phyloP scores from a whole-genome alignment of 257 asterid species.

The Linderniella brevidens region DNA sequence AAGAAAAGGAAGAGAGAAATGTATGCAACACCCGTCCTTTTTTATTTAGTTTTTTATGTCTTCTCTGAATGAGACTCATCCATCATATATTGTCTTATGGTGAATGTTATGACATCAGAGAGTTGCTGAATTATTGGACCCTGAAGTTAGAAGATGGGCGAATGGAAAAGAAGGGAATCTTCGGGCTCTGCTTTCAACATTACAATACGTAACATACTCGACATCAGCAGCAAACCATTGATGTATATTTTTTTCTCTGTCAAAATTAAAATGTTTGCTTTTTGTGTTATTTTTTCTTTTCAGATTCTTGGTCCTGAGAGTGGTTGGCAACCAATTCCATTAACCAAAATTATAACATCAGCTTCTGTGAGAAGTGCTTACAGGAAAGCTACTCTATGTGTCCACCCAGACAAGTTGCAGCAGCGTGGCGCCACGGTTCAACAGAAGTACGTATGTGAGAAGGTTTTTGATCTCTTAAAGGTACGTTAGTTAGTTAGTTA shows the following conservation, averaged over 20 bases:
- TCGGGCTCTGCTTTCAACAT: background rate
- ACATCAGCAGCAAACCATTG: background rate
- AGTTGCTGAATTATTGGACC: slow-evolving; percentile 66
- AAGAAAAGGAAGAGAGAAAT: slow-evolving; percentile 76
- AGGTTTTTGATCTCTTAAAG: slow-evolving; percentile 94
- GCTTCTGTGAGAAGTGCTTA: slow-evolving; percentile 80
- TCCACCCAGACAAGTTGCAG: slow-evolving; percentile 94
- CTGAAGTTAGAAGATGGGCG: slow-evolving; percentile 91
- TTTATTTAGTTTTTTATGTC: slow-evolving; percentile 13
- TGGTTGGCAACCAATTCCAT: slow-evolving; percentile 88
- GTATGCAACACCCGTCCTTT: slow-evolving; percentile 33
- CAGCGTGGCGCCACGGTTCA: slow-evolving; percentile 90
- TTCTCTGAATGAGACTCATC: slow-evolving; percentile 10
- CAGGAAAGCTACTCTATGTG: slow-evolving; percentile 89
- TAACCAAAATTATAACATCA: slow-evolving; percentile 74
- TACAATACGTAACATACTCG: background rate
- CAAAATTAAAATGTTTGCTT: background rate
- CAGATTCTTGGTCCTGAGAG: slow-evolving; percentile 92
- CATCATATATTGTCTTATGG: slow-evolving; percentile 3
- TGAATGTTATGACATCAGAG: slow-evolving; percentile 54
- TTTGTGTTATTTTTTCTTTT: background rate
- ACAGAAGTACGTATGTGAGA: slow-evolving; percentile 82
- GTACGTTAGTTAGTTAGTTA: slow-evolving; percentile 23
- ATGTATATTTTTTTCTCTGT: background rate
- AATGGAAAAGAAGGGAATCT: slow-evolving; percentile 42